These are phyloP conservation scores for Sarocladium kiliense DNA, from an alignment of 2,329 filamentous ascomycete genomes.

Conservation along the genomic window DNA sequence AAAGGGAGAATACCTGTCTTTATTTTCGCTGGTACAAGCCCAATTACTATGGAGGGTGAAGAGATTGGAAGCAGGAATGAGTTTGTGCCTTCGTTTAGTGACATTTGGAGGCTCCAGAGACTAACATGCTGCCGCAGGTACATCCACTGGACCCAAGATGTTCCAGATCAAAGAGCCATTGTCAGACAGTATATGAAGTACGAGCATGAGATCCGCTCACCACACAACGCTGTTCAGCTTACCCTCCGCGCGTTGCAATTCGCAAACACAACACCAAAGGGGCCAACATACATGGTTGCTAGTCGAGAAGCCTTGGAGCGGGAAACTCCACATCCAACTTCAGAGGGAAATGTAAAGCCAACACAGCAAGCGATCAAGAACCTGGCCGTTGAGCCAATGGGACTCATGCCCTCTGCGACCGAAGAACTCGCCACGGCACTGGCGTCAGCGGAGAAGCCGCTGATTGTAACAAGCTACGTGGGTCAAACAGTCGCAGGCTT, in stretches of 20 bases:
- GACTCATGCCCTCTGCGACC: constrained; percentile 9
- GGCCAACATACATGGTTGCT: constrained; percentile 21
- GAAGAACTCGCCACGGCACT: constrained; percentile 10
- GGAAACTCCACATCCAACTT: constrained; percentile 11
- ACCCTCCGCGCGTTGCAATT: constrained; percentile 22
- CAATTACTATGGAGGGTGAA: constrained; percentile 37
- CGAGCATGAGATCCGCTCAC: constrained; percentile 22
- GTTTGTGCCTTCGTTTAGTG: constrained; percentile 15
- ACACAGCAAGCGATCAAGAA: constrained; percentile 12
- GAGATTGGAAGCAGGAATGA: constrained; percentile 33
- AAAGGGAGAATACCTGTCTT: constrained; percentile 25
- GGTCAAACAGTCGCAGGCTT: constrained; percentile 12
- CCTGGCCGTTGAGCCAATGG: constrained; percentile 9
- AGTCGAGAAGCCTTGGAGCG: constrained; percentile 20
- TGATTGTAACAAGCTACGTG: constrained; percentile 15
- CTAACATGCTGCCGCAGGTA: too few species aligned
- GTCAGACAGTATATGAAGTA: constrained; percentile 25
- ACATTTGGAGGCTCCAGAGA: too few species aligned
- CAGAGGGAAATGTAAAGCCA: neutral
- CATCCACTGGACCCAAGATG: constrained; percentile 39
- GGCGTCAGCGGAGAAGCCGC: constrained; percentile 9
- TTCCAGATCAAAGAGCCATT: constrained; percentile 34
- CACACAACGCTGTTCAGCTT: constrained; percentile 21
- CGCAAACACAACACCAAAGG: constrained; percentile 20
- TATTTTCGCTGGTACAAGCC: constrained; percentile 38